Evolutionary conservation across 176 grass and related monocot species (phyloP).

Genomic region (Eleusine coracana): DNA sequence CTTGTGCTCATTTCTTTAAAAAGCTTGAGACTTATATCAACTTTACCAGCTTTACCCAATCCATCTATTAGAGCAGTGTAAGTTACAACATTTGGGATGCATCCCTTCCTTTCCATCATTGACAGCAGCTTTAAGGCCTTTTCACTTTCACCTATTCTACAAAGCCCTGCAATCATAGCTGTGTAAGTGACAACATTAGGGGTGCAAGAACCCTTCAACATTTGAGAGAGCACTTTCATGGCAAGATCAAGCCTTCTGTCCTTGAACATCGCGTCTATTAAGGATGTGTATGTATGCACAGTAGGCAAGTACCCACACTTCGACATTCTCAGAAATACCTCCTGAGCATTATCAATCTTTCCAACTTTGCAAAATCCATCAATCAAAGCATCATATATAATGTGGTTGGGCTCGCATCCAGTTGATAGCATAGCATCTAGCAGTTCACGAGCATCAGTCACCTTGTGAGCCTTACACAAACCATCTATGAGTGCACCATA

Average conservation of each 20-base stretch:
- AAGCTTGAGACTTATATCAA: constrained; percentile 66
- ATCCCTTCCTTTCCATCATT: constrained; percentile 90
- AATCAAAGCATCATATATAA: constrained; percentile 92
- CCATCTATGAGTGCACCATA: constrained; percentile 96
- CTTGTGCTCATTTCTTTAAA: constrained; percentile 78
- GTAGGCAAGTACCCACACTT: constrained; percentile 73
- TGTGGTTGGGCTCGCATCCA: constrained; percentile 82
- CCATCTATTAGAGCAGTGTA: constrained; percentile 95
- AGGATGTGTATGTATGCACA: constrained; percentile 88
- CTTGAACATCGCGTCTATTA: constrained; percentile 91
- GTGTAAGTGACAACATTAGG: constrained; percentile 97
- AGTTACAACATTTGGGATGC: constrained; percentile 88
- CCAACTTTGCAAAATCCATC: constrained; percentile 91
- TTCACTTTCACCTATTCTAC: constrained; percentile 74
- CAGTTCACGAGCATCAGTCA: constrained; percentile 70
- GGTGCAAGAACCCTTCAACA: constrained; percentile 80
- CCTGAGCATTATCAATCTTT: constrained; percentile 79
- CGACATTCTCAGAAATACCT: constrained; percentile 87
- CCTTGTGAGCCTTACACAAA: constrained; percentile 93
- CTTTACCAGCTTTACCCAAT: constrained; percentile 78
- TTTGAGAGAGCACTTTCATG: constrained; percentile 87
- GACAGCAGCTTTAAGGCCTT: constrained; percentile 75
- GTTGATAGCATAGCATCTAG: constrained; percentile 70
- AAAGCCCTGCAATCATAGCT: constrained; percentile 94
- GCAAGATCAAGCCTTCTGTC: constrained; percentile 97